phyloP scores from a whole-genome alignment of 805 yeast species.

The Suhomyces sp. region DNA sequence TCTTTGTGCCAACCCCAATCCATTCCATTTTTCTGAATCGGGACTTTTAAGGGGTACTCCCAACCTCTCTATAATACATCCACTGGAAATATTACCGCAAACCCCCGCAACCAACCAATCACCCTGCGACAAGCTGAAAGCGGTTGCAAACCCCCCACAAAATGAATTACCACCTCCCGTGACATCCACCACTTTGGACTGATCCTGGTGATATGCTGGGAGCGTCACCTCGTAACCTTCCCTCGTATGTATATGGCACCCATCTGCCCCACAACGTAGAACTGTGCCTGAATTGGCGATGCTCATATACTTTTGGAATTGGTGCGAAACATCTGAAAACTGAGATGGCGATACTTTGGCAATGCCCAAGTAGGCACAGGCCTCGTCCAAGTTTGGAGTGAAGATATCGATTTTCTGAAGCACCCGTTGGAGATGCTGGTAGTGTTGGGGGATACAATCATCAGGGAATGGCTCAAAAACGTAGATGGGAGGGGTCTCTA shows the following conservation, averaged over 20 bases:
- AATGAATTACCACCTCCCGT: conserved; percentile 48
- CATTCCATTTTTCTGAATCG: conserved; percentile 56
- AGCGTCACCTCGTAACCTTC: conserved; percentile 41
- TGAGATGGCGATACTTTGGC: conserved; percentile 14
- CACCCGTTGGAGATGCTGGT: conserved; percentile 28
- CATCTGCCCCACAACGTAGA: conserved; percentile 73
- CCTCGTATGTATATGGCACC: conserved; percentile 52
- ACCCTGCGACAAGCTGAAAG: conserved; percentile 47
- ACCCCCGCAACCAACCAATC: conserved; percentile 56
- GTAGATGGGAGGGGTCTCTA: conserved; percentile 35
- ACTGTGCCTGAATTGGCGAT: conserved; percentile 50
- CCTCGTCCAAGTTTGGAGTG: conserved; percentile 86
- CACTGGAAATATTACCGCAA: conserved; percentile 77
- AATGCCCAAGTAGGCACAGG: conserved; percentile 58
- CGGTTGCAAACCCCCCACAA: conserved; percentile 51
- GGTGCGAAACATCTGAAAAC: conserved; percentile 30
- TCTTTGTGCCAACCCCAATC: conserved; percentile 44
- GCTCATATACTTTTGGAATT: conserved; percentile 42
- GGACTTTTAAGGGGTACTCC: conserved; percentile 59
- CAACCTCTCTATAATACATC: conserved; percentile 74
- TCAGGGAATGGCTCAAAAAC: conserved; percentile 91
- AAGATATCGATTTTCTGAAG: conserved; percentile 55
- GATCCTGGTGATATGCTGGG: conserved; percentile 70
- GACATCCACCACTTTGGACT: conserved; percentile 37
- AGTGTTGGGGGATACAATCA: conserved; percentile 55